Evolutionary conservation across 805 yeast genomes (phyloP), one percentile per base, ranked within the genome.

Genomic region (Clavispora vitiphila): DNA sequence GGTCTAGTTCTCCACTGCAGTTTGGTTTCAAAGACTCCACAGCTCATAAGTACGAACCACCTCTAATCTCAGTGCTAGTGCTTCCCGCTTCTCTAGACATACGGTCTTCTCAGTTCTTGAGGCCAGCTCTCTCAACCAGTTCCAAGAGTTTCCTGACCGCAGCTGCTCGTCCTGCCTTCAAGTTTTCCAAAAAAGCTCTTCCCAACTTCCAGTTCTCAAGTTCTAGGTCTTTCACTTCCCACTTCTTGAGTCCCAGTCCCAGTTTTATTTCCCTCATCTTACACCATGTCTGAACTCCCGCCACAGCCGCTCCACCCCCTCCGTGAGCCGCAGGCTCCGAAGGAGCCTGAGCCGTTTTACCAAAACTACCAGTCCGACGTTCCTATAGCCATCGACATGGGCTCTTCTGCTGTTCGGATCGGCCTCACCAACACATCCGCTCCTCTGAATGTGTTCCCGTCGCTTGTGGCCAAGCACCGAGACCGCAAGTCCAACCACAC

Each of bases 311-410:
- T 72, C 4, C 61, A 73, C 54, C 63, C 62, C 11, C 55, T 77
- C 37, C 61, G 64, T 39, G 83, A 77, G 40, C 53, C 64, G 8
- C 50, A 41, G 7, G 58, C 67, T 1, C 72, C 76, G 0, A 15
- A 46, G 1, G 53, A 49, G 1, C 60, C 73, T 2, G 79, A 78
- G 57, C 75, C 78, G 0, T 71, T 77, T 60, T 63, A 66, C 50
- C 40, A 61, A 12, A 67, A 69, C 37, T 83, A 83, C 64, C 55
- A 62, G 30, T 37, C 65, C 1, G 78, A 78, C 2, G 71, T 73
- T 2, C 97, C 99, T 2, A 85, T 93, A 40, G 96, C 91, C 11
- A 69, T 93, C 8, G 99, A 93, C 64, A 70, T 93, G 41, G 99
- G 98, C 1, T 65, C 87, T 7, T 71, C 77, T 35, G 59, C 67